Conservation (phyloP, 345 rosid genomes). For the Boechera divaricarpa region DNA sequence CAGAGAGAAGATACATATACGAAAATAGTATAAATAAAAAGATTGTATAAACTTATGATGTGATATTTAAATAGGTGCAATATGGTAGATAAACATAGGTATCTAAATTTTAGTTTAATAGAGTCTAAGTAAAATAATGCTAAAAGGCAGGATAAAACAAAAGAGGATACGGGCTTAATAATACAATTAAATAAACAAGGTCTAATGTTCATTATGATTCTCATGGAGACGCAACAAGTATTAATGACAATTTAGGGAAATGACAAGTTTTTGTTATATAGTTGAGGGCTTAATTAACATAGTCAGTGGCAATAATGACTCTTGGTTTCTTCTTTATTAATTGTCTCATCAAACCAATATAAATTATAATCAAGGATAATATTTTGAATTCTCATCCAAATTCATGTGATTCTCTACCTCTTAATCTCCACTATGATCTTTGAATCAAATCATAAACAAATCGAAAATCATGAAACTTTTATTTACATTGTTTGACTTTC, state of each 20-base stretch:
- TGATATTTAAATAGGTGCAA: neutral
- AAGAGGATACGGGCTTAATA: constrained; percentile 7
- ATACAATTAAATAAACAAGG: constrained; percentile 16
- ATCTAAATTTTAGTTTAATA: neutral
- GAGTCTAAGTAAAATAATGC: neutral
- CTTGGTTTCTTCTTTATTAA: constrained; percentile 39
- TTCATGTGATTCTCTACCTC: constrained; percentile 21
- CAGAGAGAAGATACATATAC: neutral
- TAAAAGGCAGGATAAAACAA: constrained; percentile 9
- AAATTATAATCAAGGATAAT: neutral
- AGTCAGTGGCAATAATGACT: constrained; percentile 21
- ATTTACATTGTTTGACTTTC: neutral
- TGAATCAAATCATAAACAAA: constrained; percentile 2
- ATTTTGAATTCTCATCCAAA: neutral
- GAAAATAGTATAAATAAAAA: neutral
- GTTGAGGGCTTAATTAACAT: constrained; percentile 16
- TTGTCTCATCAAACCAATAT: constrained; percentile 8
- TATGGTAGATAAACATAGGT: neutral
- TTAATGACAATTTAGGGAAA: constrained; percentile 13
- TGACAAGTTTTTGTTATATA: neutral
- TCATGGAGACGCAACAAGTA: constrained; percentile 24
- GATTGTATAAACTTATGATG: neutral
- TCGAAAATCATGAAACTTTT: neutral
- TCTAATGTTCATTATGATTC: constrained; percentile 19
- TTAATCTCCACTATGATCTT: neutral